Conservation (phyloP, 768 basidiomycete species). For the Termitomyces heimii region DNA sequence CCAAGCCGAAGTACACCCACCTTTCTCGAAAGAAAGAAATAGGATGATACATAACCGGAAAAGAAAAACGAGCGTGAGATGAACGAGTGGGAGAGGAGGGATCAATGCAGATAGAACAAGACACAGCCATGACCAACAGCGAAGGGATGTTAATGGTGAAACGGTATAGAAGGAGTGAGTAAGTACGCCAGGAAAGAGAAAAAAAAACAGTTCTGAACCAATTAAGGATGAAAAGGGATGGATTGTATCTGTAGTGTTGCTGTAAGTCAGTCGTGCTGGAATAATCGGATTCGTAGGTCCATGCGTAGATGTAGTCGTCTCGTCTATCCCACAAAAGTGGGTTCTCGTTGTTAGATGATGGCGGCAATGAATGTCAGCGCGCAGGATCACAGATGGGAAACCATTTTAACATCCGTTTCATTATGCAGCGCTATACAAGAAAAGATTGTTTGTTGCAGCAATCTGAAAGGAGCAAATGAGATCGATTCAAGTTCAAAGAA, state of each 20-base stretch:
- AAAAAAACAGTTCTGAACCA: conserved; percentile 7
- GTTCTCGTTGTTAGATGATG: conserved; percentile 15
- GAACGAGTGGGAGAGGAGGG: background rate
- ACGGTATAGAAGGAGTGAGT: conserved; percentile 13
- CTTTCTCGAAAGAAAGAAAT: conserved; percentile 7
- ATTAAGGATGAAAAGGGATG: conserved; percentile 13
- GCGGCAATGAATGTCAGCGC: conserved; percentile 6
- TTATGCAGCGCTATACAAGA: conserved; percentile 73
- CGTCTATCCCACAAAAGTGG: conserved; percentile 14
- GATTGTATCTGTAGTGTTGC: conserved; percentile 14
- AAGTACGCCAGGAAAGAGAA: conserved; percentile 10
- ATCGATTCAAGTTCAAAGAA: background rate
- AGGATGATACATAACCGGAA: background rate
- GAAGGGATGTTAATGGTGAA: conserved; percentile 6
- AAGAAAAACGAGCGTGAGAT: conserved; percentile 8
- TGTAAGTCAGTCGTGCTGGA: conserved; percentile 14
- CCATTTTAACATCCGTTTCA: conserved; percentile 15
- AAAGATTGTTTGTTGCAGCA: conserved; percentile 95
- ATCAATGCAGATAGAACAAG: conserved; percentile 6
- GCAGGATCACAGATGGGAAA: conserved; percentile 10
- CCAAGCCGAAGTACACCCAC: conserved; percentile 1
- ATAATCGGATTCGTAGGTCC: conserved; percentile 12
- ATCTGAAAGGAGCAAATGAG: conserved; percentile 46
- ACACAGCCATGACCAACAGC: conserved; percentile 9
- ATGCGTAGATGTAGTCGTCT: conserved; percentile 16